Base-by-base conservation (phyloP, 169 alveolate species). In the Plasmodium vivax region DNA sequence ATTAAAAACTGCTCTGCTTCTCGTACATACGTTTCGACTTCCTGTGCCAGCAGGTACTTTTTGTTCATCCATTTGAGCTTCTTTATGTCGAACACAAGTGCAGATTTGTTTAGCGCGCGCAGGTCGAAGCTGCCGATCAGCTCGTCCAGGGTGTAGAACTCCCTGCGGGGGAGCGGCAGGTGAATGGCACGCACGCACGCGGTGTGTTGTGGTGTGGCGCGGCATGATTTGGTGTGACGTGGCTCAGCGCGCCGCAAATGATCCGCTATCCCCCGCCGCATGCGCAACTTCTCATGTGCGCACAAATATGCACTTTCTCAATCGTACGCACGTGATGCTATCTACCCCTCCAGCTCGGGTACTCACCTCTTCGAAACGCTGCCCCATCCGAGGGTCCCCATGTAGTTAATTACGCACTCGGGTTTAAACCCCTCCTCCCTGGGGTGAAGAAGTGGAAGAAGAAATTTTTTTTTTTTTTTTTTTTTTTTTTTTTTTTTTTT, bases 1-100 rank as follows among this genome's bases (percentile, higher is more conserved):
- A 88, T 79, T 81, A 88, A 62, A 62, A 62, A 88, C 34, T 88
- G 43, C 16, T 79, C 51, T 41, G 94, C 94, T 81, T 47, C 82
- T 27, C 10, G 23, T 9, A 88, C 54, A 45, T 88, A 88, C 9
- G 82, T 88, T 58, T 79, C 77, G 47, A 41, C 45, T 27, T 88
- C 94, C 73, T 88, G 91, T 9, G 81, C 45, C 54, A 88, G 62
- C 90, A 88, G 7, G 51, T 88, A 88, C 62, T 77, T 80, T 41
- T 80, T 88, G 56, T 88, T 88, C 94, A 88, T 88, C 94, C 94
- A 88, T 80, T 88, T 88, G 45, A 88, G 54, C 83, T 88, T 88
- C 82, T 88, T 88, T 19, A 88, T 88, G 73, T 88, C 90, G 68
- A 88, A 88, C 3, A 88, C 90, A 38, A 88, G 77, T 41, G 94